Base-by-base conservation (phyloP, 805 yeast genomes). In the Lipomyces spencermartinsiae region DNA sequence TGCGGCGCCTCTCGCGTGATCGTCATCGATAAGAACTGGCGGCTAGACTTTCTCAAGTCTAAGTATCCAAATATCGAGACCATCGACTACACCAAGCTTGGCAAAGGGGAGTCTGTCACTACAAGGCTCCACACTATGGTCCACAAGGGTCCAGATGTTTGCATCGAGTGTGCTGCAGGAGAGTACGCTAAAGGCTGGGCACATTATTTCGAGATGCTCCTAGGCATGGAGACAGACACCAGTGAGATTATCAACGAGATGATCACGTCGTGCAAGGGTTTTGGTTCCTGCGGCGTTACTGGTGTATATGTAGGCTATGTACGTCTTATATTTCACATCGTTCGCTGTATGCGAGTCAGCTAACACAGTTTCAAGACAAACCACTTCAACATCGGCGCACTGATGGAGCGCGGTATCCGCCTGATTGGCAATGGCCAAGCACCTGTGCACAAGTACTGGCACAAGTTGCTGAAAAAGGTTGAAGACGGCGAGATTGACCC, bases 391-490 rank as follows among this genome's bases (percentile, higher is more conserved):
- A 51, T 63, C 34, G 66, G 66, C 33, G 57, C 65, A 16, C 37
- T 63, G 35, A 59, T 63, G 66, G 62, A 59, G 35, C 14, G 25
- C 19, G 62, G 62, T 16, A 29, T 59, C 33, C 22, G 33, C 16
- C 35, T 59, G 19, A 39, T 16, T 29, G 71, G 71, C 2, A 39
- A 39, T n/a, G 71, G 71, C 2, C 71, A 67, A 31, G 70, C 70
- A 6, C 71, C 71, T 7, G 71, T 67, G 35, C 71, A 67, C 43
- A 67, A 62, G 51, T 67, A 67, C 39, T 67, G 71, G 71, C 57
- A 67, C 33, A 49, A 66, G 54, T 31, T 67, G 43, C 29, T 59
- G 14, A 49, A 67, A 22, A 67, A 66, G 43, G 46, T 67, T 39
- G 67, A 46, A 33, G 12, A 6, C 14, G 71, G 65, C 19, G 71